phyloP scores from a whole-genome alignment of 1,284 basidiomycete genomes.

The Trichosporon coremiiforme region DNA sequence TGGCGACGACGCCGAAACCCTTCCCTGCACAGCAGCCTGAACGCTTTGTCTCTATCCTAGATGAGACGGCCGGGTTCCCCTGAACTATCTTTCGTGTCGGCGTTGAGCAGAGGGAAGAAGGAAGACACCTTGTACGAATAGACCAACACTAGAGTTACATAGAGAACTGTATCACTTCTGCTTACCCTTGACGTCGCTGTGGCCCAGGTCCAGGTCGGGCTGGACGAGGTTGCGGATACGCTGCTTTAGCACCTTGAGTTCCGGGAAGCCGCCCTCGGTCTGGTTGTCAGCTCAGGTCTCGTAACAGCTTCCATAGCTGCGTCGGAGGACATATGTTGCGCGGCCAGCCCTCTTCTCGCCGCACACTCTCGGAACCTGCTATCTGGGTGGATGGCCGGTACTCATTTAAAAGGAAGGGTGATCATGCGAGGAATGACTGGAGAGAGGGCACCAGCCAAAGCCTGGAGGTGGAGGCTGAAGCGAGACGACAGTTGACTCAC shows the following conservation, averaged over 20 bases:
- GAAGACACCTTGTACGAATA: neutral
- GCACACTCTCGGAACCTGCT: too few species aligned
- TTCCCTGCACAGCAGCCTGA: constrained; percentile 34
- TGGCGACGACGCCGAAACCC: constrained; percentile 14
- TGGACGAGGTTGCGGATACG: constrained; percentile 76
- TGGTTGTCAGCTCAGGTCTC: constrained; percentile 59
- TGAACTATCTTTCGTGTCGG: neutral
- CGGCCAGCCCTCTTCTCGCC: too few species aligned
- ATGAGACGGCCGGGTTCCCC: constrained; percentile 28
- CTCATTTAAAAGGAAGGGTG: too few species aligned
- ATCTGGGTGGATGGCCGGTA: too few species aligned
- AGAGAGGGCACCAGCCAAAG: too few species aligned
- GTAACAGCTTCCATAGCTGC: too few species aligned
- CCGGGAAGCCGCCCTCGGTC: constrained; percentile 85
- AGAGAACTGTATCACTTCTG: constrained; percentile 15
- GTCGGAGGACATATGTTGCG: too few species aligned
- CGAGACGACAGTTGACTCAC: constrained; percentile 32
- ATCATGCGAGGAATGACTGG: too few species aligned
- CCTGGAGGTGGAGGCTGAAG: neutral
- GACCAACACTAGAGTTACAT: constrained; percentile 1
- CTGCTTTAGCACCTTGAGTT: constrained; percentile 73
- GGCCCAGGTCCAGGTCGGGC: constrained; percentile 75
- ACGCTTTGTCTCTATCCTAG: constrained; percentile 27
- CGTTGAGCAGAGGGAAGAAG: neutral
- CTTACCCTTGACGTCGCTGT: constrained; percentile 65